These are phyloP conservation scores for Sungouiella thailandica DNA, from an alignment of 805 yeast species.

Conservation along the genomic window DNA sequence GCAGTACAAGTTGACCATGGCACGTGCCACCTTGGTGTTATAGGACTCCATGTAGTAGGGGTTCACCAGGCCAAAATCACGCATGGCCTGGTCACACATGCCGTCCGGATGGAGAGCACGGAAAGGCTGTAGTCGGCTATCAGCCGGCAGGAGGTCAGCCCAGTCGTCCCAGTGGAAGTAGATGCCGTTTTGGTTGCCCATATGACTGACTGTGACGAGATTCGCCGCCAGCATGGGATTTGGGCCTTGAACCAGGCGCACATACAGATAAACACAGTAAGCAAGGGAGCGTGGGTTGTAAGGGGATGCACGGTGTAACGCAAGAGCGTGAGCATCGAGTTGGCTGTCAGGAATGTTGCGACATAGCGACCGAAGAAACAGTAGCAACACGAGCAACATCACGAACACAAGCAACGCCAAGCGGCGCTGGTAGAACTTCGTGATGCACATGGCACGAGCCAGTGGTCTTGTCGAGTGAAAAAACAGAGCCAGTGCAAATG, in stretches of 20 bases:
- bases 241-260: constrained; percentile 1
- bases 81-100: constrained; percentile 18
- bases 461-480: too few relatives aligned
- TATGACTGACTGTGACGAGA: constrained; percentile 1
- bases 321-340: constrained; percentile 20
- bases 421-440: constrained; percentile 12
- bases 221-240: neutral
- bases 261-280: constrained; percentile 6
- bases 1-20: constrained; percentile 32
- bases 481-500: too few relatives aligned
- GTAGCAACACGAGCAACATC: constrained; percentile 4
- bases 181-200: constrained; percentile 17
- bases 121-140: constrained; percentile 14
- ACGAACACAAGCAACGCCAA: constrained; percentile 6
- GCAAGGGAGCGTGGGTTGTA: constrained; percentile 24
- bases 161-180: constrained; percentile 40
- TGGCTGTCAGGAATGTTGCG: constrained; percentile 17
- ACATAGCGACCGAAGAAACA: constrained; percentile 9
- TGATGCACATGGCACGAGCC: neutral
- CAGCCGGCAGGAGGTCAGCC: constrained; percentile 26
- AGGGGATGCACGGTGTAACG: constrained; percentile 16
- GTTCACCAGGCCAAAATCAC: constrained; percentile 22
- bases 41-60: constrained; percentile 32
- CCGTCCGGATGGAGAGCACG: constrained; percentile 17
- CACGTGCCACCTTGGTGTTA: constrained; percentile 27